Evolutionary conservation across 148 eudicot genomes (phyloP), one percentile per base, ranked within the genome.

Genomic region (Spergularia bocconei): DNA sequence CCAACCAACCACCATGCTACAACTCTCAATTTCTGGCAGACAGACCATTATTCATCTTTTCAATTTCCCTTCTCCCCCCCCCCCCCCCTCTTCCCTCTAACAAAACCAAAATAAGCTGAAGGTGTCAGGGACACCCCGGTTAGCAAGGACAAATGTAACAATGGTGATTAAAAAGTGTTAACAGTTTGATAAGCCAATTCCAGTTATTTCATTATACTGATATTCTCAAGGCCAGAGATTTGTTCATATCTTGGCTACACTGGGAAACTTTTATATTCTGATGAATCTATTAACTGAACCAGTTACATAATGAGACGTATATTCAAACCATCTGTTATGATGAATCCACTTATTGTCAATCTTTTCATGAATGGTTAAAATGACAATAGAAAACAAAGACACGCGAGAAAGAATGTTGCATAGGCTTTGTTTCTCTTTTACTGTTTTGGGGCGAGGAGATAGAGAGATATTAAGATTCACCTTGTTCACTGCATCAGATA

Each of bases 401-500:
- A 16, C 23, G 25, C 19, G 10, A 67, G 20, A 44, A 67, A 13
- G 47, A 67, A 64, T 13, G 51, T 2, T 38, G 21, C 51, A 8
- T 41, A 39, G 5, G 47, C n/a, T 41, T 39, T 38, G 36, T 19
- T 63, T 17, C 9, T 39, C 7, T 23, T 39, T 39, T 64, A 64
- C 50, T 64, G 5, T 64, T 38, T 39, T 64, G 47, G 15, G 19
- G n/a, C 16, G 47, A 39, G 29, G 8, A 5, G 48, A 44, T 44
- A 44, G 10, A 9, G 36, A 16, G 60, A 12, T 12, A 13, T 38
- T 2, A 36, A 47, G 2, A 53, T 47, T 67, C 80, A 90, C 98
- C 95, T 90, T 90, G 77, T 84, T 75, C 53, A 94, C 75, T 70
- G 91, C 89, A 80, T 87, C 93, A 62, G 97, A 88, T 51, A 94